Evolutionary conservation across 371 early-diverging fungal species (phyloP), one percentile per base, ranked within the genome.

Genomic region (Mortierella polycephala): DNA sequence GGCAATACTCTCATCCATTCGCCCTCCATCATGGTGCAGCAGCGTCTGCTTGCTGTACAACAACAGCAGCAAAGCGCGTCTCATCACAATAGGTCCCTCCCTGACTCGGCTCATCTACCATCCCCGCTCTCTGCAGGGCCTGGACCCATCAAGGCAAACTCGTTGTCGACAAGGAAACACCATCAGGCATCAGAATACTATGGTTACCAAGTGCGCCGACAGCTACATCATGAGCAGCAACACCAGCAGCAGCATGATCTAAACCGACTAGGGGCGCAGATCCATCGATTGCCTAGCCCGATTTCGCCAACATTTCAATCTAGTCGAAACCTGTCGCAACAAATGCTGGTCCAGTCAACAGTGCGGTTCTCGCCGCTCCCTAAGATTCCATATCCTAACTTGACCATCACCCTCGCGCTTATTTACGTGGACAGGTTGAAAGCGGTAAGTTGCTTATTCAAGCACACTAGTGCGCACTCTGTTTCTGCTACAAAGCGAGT

Each of bases 401-500:
- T 86, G 41, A 85, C 89, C 0, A 67, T 89, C 18, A 69, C 87
- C 13, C 63, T 89, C 9, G 88, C 89, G 12, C 81, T 88, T 14
- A 83, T 82, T 47, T 89, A 88, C 58, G 84, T 89, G 21, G 87
- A 88, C 62, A 79, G 88, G n/a, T 62, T 89, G 30, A 87, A 87
- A 69, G 81, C 83, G 67, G 89, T 87, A 85, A 77, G 75, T 72
- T 18, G 10, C 18, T 37, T 54, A 52, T 44, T 20, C 42, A 52
- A 23, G 30, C 30, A 12, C 45, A 9, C 20, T 57, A 18, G 18
- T 37, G 8, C 41, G 13, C 18, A 37, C 14, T 63, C 47, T 30
- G 8, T 16, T 11, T 42, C 46, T 47, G 41, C 21, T 54, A 6
- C 21, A 41, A 18, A 16, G 41, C 21, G 49, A 37, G 21, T 13